These are phyloP conservation scores for Nannizzia gypsea DNA, from an alignment of 2,329 filamentous ascomycete species.

Conservation along the genomic window DNA sequence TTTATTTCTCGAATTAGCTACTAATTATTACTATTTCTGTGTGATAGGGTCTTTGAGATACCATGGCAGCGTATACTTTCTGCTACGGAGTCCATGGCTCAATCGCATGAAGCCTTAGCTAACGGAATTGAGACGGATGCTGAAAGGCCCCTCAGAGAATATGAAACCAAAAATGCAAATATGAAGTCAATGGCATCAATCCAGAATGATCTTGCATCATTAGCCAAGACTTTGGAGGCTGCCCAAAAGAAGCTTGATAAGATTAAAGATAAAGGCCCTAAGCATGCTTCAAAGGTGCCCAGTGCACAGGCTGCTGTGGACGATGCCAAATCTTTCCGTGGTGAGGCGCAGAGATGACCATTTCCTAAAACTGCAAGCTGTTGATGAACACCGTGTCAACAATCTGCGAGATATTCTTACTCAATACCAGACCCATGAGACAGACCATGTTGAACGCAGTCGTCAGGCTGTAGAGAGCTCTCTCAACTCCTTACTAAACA, in stretches of 20 bases:
- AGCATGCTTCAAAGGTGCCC: conserved; percentile 60
- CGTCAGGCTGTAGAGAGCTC: conserved; percentile 66
- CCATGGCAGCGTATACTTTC: conserved; percentile 83
- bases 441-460: conserved; percentile 69
- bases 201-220: conserved; percentile 62
- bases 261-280: conserved; percentile 66
- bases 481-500: conserved; percentile 69
- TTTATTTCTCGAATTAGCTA: not conserved
- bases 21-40: conserved; percentile 9
- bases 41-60: conserved; percentile 65
- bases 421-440: conserved; percentile 84
- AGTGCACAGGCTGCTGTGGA: conserved; percentile 62
- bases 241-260: conserved; percentile 80
- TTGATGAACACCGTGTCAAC: conserved; percentile 82
- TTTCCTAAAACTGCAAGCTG: conserved; percentile 76
- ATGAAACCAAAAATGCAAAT: conserved; percentile 58
- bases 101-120: conserved; percentile 70
- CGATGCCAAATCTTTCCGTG: conserved; percentile 58
- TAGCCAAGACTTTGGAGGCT: conserved; percentile 75
- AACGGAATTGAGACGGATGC: conserved; percentile 78
- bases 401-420: conserved; percentile 83
- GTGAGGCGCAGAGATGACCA: too few species aligned
- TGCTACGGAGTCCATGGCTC: conserved; percentile 67
- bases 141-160: conserved; percentile 69
- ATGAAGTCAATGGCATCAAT: conserved; percentile 71